Evolutionary conservation across 2,329 filamentous ascomycete genomes (phyloP), one percentile per base, ranked within the genome.

Genomic region (Clonostachys rosea): DNA sequence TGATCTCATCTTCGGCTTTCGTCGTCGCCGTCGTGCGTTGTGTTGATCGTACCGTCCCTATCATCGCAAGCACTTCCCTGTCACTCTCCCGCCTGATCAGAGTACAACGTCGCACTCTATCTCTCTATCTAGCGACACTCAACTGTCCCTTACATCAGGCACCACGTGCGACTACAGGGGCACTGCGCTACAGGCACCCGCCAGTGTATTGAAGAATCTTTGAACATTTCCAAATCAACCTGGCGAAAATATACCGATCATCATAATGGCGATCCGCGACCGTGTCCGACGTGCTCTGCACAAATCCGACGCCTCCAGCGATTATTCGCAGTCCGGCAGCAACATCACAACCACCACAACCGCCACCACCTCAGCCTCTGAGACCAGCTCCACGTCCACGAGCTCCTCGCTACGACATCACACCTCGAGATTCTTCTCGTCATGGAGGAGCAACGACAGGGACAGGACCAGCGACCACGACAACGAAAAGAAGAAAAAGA

Each of bases 191-290:
- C 8, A 30, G 24, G 24, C 24, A 30, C 24, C 24, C 24, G 24
- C 24, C 24, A 30, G 24, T 30, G 24, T 30, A 30, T 30, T 10
- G 24, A 30, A 10, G 24, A 30, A 30, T 30, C 24, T 9, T 30
- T 30, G 24, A 30, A 30, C 24, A 9, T 10, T 10, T 30, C 24
- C 24, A 30, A 30, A 6, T 30, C 24, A 9, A 30, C 9, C 24
- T 30, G 24, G 24, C 8, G 9, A 10, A 10, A 30, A 30, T 30
- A 30, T 30, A 30, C 9, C 24, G 24, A 24, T 24, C 56, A 39
- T 39, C 11, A 55, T 48, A 54, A 72, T 72, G 69, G 60, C 69
- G 39, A 70, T 72, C 45, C 65, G 68, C 49, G 68, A 71, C 41
- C 65, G 65, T 35, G 63, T 72, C 50, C 68, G 68, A 50, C 67